Base-by-base conservation (phyloP, 768 basidiomycete genomes). In the Rhodotorula graminis region DNA sequence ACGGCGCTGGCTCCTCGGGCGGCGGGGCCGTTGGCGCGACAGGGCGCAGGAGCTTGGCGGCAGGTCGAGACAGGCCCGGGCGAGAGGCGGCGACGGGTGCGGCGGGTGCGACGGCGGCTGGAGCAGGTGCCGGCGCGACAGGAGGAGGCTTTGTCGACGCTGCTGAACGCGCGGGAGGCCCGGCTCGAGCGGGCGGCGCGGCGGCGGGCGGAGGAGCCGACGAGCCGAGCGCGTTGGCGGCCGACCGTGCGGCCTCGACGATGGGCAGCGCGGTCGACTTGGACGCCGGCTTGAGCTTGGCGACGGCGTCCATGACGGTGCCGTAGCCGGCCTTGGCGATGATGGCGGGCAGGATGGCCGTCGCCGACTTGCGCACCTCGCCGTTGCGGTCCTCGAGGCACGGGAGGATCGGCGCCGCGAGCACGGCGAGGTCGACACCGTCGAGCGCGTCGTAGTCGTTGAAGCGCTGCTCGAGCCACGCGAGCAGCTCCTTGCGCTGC, bases 311-410 rank as follows among this genome's bases (percentile, higher is more conserved):
- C 84, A 96, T 84, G 62, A 98, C 88, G 77, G 87, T 87, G 75
- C 93, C 90, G 78, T 87, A 92, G 11, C 96, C 93, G 46, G 87
- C 88, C 60, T 81, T 87, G 7, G 84, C 82, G 61, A 98, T 88
- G 67, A 99, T 81, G 57, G 83, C 82, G 0, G 93, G 92, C 23
- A 99, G 81, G 42, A 97, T 80, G 3, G 88, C 88, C 75, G 91
- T 90, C 11, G 93, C 92, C 23, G 88, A 88, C 81, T 98, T 98
- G 68, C 96, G 87, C 31, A 98, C 91, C 79, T 99, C 96, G 19
- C 85, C 85, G 78, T 83, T 95, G 44, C 93, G 87, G 80, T 99
- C 96, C 79, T 99, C 96, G 47, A 99, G 85, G 72, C 87, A 93
- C 5, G 85, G 80, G 27, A 99, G 85, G 40, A 91, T 81, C 2